Conservation (phyloP, 352 stramenopile genomes). For the Hyaloperonospora brassicae region DNA sequence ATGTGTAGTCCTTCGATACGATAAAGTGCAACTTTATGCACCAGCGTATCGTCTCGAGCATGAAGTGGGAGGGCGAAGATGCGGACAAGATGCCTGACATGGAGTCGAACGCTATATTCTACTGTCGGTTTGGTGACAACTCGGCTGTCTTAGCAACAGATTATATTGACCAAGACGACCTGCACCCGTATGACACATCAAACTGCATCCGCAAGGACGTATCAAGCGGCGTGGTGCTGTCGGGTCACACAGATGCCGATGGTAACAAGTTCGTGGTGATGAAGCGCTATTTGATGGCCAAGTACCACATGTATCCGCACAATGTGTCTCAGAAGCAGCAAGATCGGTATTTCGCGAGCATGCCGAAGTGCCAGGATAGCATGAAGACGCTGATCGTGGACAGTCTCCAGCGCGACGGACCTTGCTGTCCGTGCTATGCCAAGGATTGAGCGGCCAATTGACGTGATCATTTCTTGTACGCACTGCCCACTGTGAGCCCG, state of each 20-base stretch:
- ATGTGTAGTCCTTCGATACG: slow-evolving; percentile 44
- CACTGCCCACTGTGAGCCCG: too few relatives aligned
- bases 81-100: slow-evolving; percentile 46
- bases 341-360: slow-evolving; percentile 49
- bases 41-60: slow-evolving; percentile 66
- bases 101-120: slow-evolving; percentile 70
- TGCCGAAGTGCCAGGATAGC: slow-evolving; percentile 52
- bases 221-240: slow-evolving; percentile 62
- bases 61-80: slow-evolving; percentile 49
- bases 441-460: slow-evolving; percentile 14
- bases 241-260: slow-evolving; percentile 44
- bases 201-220: slow-evolving; percentile 75
- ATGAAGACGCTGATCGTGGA: slow-evolving; percentile 57
- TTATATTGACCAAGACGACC: slow-evolving; percentile 72
- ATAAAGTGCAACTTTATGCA: slow-evolving; percentile 81
- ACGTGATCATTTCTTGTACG: not conserved
- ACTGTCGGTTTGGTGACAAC: slow-evolving; percentile 52
- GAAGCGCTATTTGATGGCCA: slow-evolving; percentile 73
- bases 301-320: slow-evolving; percentile 76
- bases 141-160: slow-evolving; percentile 57
- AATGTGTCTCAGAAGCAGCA: slow-evolving; percentile 56
- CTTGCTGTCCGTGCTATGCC: slow-evolving; percentile 14
- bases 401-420: slow-evolving; percentile 30
- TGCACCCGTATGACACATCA: slow-evolving; percentile 62
- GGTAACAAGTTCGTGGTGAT: slow-evolving; percentile 69